A percentile compares a stretch with the other conserved stretches of the same genome.
phyloP scores from a whole-genome alignment of 306 rosid species.

The Luffa aegyptiaca region DNA sequence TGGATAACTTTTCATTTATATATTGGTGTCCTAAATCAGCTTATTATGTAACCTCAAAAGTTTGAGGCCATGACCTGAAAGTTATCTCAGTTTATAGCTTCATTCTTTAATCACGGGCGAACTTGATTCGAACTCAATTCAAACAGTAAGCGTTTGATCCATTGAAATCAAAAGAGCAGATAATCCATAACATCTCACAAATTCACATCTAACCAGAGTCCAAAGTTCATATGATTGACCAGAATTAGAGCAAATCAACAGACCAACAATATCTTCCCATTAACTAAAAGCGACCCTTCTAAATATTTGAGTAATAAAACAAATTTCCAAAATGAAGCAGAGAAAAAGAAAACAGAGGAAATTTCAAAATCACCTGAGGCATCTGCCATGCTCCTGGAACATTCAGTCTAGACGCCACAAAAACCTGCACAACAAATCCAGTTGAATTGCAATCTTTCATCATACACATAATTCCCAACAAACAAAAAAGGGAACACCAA shows the following conservation, averaged over 20 bases:
- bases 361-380: slow-evolving; percentile 72
- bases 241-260: not conserved
- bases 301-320: not conserved
- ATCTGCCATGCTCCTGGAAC: slow-evolving; percentile 99
- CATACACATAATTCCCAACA: not conserved
- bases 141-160: not conserved
- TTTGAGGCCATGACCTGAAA: not conserved
- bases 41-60: not conserved
- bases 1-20: not conserved
- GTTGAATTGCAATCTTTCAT: not conserved
- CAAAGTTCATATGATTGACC: not conserved
- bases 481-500: not conserved
- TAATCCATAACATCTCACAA: not conserved
- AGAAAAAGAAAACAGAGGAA: not conserved
- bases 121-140: not conserved
- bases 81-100: not conserved
- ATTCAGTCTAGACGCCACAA: slow-evolving; percentile 88
- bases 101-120: not conserved
- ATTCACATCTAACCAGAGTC: not conserved
- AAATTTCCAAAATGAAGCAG: not conserved
- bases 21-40: not conserved
- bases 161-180: not conserved
- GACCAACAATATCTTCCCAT: not conserved
- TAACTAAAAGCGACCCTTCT: not conserved
- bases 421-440: slow-evolving; percentile 41